Conservation (phyloP, 495 filamentous ascomycete genomes). For the Penicillium flavigenum region DNA sequence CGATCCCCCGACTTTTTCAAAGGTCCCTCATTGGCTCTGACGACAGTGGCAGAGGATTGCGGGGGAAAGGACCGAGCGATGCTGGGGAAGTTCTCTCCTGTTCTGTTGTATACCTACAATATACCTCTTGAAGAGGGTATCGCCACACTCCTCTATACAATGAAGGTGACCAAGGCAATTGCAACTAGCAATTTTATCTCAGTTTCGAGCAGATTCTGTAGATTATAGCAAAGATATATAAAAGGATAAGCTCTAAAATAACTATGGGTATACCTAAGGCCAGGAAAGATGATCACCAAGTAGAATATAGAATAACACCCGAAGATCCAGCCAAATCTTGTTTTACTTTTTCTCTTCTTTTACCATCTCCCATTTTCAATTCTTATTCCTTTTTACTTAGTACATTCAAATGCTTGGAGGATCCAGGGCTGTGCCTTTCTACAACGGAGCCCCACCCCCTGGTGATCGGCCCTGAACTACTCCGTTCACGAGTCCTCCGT, state of each 20-base stretch:
- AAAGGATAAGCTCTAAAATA: not conserved
- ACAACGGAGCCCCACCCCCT: slow-evolving; percentile 29
- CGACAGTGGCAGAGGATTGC: slow-evolving; percentile 1
- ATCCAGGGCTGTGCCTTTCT: slow-evolving; percentile 1
- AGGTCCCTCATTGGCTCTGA: not conserved
- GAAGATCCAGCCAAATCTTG: slow-evolving; percentile 7
- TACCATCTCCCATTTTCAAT: not conserved
- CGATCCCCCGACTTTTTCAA: slow-evolving; percentile 3
- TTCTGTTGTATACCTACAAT: not conserved
- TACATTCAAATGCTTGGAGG: not conserved
- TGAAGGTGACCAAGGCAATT: not conserved
- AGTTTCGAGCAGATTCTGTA: not conserved
- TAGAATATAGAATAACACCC: not conserved
- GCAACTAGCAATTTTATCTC: not conserved
- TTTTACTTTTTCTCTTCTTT: slow-evolving; percentile 3
- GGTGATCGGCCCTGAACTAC: slow-evolving; percentile 30
- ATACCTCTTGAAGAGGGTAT: not conserved
- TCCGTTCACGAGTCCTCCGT: not conserved
- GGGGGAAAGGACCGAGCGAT: slow-evolving; percentile 6
- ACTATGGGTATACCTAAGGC: not conserved
- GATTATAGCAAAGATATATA: too few species aligned
- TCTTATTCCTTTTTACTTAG: not conserved
- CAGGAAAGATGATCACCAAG: not conserved
- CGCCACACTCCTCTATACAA: not conserved
- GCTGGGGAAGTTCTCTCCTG: not conserved